Evolutionary conservation across 2,329 filamentous ascomycete species (phyloP).

Genomic region (Diaporthe capsici): DNA sequence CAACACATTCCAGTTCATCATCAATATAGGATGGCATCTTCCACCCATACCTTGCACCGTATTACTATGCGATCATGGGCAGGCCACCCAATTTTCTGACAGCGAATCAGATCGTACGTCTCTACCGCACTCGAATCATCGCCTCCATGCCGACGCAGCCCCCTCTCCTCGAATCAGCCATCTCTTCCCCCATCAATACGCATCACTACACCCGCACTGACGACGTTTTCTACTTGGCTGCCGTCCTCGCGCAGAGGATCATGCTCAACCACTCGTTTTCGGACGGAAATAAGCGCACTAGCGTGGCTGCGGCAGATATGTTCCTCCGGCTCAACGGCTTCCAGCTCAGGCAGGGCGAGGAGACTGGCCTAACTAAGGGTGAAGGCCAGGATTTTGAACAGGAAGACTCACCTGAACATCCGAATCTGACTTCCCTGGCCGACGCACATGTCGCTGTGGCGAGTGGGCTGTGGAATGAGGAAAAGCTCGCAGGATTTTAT

Average conservation of each 20-base stretch:
- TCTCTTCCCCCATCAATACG: background rate
- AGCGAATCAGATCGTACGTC: background rate
- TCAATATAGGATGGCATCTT: too few species aligned
- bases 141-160: conserved; percentile 4
- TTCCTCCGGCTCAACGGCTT: conserved; percentile 12
- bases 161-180: background rate
- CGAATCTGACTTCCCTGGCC: background rate
- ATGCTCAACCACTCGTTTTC: conserved; percentile 5
- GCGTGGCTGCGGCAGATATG: conserved; percentile 8
- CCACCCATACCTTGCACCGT: too few species aligned
- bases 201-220: background rate
- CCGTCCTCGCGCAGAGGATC: background rate
- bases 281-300: conserved; percentile 19
- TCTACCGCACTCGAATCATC: background rate
- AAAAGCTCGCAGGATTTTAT: background rate
- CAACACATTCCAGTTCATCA: too few species aligned
- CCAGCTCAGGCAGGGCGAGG: background rate
- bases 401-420: too few species aligned
- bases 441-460: conserved; percentile 20
- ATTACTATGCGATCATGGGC: background rate
- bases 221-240: background rate
- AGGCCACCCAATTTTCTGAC: background rate
- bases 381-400: too few species aligned
- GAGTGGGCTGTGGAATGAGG: background rate
- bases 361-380: background rate